These are phyloP conservation scores for Isabelozyma rhagii DNA, from an alignment of 805 yeast genomes.

Conservation along the genomic window DNA sequence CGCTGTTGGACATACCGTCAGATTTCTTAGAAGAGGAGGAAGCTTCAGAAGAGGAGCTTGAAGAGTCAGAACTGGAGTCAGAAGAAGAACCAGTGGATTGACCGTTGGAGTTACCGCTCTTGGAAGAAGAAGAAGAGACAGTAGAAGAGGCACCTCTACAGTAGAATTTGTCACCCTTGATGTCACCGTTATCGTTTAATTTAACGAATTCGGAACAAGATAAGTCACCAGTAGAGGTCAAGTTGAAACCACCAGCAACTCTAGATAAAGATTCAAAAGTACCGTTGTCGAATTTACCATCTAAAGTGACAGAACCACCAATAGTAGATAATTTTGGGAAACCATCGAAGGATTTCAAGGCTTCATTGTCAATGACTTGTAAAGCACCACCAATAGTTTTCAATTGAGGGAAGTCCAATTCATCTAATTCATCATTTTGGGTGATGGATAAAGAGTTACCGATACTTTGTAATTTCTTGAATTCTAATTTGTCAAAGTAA, in stretches of 20 bases:
- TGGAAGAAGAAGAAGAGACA: conserved; percentile 43
- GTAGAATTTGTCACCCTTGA: conserved; percentile 85
- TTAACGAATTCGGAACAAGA: conserved; percentile 75
- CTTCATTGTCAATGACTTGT: conserved; percentile 79
- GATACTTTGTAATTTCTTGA: conserved; percentile 54
- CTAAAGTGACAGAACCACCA: conserved; percentile 83
- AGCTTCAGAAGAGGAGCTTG: conserved; percentile 14
- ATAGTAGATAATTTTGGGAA: conserved; percentile 71
- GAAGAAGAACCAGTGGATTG: conserved; percentile 24
- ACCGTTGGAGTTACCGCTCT: conserved; percentile 22
- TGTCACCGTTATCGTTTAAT: conserved; percentile 72
- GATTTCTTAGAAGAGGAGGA: conserved; percentile 15
- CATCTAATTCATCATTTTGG: conserved; percentile 70
- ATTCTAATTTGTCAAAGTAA: conserved; percentile 54
- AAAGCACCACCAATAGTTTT: conserved; percentile 89
- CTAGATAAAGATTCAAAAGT: conserved; percentile 67
- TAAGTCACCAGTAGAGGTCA: conserved; percentile 74
- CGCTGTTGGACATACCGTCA: conserved; percentile 21
- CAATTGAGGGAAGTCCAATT: conserved; percentile 66
- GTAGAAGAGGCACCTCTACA: conserved; percentile 61
- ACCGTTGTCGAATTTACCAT: conserved; percentile 80
- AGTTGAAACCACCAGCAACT: conserved; percentile 89
- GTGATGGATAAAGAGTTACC: conserved; percentile 80
- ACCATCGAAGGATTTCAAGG: conserved; percentile 62
- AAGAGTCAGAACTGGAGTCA: conserved; percentile 19